These are phyloP conservation scores for Zygotorulaspora danielsina DNA, from an alignment of 805 yeast species.

Conservation along the genomic window DNA sequence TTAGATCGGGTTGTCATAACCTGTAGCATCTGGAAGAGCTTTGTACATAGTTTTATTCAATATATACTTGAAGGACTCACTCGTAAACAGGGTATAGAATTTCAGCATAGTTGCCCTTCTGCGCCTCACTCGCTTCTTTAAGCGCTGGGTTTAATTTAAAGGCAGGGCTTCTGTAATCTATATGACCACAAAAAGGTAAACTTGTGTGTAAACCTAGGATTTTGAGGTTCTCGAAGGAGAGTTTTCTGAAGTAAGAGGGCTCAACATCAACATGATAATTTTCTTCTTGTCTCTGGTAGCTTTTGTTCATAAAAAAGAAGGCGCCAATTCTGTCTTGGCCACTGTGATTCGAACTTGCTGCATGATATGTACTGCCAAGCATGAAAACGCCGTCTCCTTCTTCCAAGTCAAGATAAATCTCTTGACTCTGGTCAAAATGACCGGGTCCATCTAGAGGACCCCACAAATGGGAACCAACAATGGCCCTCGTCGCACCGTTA, in stretches of 20 bases:
- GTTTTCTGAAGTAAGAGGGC: constrained; percentile 3
- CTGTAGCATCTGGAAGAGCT: no score
- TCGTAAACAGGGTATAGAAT: constrained; percentile 6
- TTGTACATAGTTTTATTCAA: no score
- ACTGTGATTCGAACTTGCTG: constrained; percentile 33
- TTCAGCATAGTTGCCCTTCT: constrained; percentile 9
- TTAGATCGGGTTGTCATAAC: no score
- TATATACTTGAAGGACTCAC: no score
- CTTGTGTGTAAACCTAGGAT: constrained; percentile 13
- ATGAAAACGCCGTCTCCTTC: constrained; percentile 34
- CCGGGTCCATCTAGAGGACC: constrained; percentile 26
- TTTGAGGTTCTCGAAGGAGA: constrained; percentile 9
- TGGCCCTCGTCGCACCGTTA: constrained; percentile 35
- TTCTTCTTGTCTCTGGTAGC: constrained; percentile 33
- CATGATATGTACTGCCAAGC: constrained; percentile 34
- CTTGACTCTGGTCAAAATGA: constrained; percentile 23
- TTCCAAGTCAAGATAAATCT: constrained; percentile 29
- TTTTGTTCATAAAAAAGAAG: constrained; percentile 31
- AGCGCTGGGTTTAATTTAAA: constrained; percentile 8
- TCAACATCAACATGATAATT: constrained; percentile 16
- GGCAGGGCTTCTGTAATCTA: constrained; percentile 15
- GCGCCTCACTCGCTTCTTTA: constrained; percentile 3
- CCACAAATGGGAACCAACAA: constrained; percentile 38
- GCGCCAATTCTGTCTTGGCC: constrained; percentile 27
- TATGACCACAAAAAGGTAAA: constrained; percentile 16